Conservation (phyloP, 2,329 filamentous ascomycete species). For the Knoxdaviesia capensis region DNA sequence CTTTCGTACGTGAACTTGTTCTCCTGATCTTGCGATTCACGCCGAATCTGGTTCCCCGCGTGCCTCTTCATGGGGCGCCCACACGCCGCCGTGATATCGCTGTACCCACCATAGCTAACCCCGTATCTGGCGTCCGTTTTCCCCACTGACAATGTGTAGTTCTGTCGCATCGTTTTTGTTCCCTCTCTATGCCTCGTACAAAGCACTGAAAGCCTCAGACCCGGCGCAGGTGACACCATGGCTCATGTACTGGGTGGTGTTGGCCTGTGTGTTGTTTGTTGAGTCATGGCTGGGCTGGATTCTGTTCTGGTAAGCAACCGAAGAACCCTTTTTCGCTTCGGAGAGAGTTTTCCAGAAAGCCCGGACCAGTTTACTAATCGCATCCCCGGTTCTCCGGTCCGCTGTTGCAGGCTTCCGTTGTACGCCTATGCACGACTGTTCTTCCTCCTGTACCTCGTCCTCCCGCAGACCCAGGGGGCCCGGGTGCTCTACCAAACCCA, state of each 20-base stretch:
- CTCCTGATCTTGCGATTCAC: slow-evolving; percentile 5
- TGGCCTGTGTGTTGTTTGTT: slow-evolving; percentile 59
- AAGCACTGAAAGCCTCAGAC: slow-evolving; percentile 83
- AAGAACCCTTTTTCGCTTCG: not conserved
- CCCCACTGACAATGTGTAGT: slow-evolving; percentile 23
- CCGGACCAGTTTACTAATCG: not conserved
- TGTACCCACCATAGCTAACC: slow-evolving; percentile 5
- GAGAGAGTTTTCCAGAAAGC: not conserved
- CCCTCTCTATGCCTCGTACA: slow-evolving; percentile 92
- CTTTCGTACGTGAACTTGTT: slow-evolving; percentile 42
- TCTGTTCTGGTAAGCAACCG: slow-evolving; percentile 44
- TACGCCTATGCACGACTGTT: slow-evolving; percentile 79
- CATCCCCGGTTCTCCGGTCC: not conserved
- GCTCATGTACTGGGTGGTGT: slow-evolving; percentile 98
- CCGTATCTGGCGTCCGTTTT: slow-evolving; percentile 3
- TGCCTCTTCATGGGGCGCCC: slow-evolving; percentile 6
- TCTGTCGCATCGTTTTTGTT: slow-evolving; percentile 80
- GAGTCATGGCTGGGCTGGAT: slow-evolving; percentile 83
- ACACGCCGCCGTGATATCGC: not conserved
- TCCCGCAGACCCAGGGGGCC: slow-evolving; percentile 93
- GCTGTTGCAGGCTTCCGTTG: slow-evolving; percentile 52
- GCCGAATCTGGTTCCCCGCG: slow-evolving; percentile 4
- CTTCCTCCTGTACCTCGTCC: slow-evolving; percentile 81
- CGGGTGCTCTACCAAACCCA: slow-evolving; percentile 67
- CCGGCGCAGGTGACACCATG: slow-evolving; percentile 83